Evolutionary conservation across 495 filamentous ascomycete genomes (phyloP).

Genomic region (Tuber magnatum): DNA sequence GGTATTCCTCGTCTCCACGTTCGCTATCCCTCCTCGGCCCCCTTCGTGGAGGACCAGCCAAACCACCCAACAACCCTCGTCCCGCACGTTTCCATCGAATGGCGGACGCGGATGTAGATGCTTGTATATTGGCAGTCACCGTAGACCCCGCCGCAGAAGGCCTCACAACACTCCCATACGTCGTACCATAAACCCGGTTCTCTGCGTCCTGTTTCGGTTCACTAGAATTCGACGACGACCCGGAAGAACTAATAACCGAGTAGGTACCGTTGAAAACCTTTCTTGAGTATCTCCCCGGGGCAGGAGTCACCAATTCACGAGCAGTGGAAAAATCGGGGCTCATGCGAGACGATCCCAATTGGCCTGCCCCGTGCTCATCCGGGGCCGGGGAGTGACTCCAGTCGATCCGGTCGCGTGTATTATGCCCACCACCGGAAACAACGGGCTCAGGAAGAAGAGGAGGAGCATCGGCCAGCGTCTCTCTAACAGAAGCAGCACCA

Average conservation of each 20-base stretch:
- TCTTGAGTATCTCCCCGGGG: slow-evolving; percentile 29
- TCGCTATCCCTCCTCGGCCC: slow-evolving; percentile 38
- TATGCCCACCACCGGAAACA: not conserved
- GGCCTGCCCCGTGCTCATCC: slow-evolving; percentile 15
- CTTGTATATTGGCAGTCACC: slow-evolving; percentile 27
- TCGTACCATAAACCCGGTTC: slow-evolving; percentile 12
- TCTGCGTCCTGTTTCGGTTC: slow-evolving; percentile 28
- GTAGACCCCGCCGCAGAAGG: slow-evolving; percentile 21
- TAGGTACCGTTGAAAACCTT: slow-evolving; percentile 19
- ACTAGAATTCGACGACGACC: slow-evolving; percentile 23
- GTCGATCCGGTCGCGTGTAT: slow-evolving; percentile 27
- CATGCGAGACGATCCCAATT: slow-evolving; percentile 13
- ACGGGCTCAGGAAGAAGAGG: slow-evolving; percentile 8
- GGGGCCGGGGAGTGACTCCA: slow-evolving; percentile 37
- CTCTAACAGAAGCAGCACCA: slow-evolving; percentile 7
- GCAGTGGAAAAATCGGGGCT: slow-evolving; percentile 36
- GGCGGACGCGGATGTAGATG: slow-evolving; percentile 35
- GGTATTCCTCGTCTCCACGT: slow-evolving; percentile 25
- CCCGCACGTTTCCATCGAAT: slow-evolving; percentile 40
- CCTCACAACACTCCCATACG: slow-evolving; percentile 28
- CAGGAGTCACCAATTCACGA: slow-evolving; percentile 37
- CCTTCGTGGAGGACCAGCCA: slow-evolving; percentile 37
- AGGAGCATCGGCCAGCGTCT: slow-evolving; percentile 9
- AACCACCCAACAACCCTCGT: slow-evolving; percentile 32
- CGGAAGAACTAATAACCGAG: slow-evolving; percentile 20